phyloP scores from a whole-genome alignment of 306 rosid genomes.

The Carpinus viminea region DNA sequence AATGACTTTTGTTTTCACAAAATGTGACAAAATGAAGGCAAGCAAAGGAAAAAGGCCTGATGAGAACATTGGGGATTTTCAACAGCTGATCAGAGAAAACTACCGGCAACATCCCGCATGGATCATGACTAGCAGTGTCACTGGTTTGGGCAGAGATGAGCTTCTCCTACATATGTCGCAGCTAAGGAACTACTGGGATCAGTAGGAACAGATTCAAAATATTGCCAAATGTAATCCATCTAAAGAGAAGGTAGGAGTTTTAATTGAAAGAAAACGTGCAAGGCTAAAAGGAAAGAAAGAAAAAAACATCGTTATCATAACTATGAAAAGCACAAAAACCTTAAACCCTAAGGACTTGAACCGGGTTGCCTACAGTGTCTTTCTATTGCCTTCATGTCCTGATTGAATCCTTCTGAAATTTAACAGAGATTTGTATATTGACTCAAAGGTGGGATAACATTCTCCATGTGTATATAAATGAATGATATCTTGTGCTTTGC shows the following conservation, averaged over 20 bases:
- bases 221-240: slow-evolving; percentile 10
- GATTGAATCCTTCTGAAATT: background rate
- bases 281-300: too few relatives aligned
- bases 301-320: background rate
- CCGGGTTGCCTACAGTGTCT: background rate
- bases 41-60: slow-evolving; percentile 77
- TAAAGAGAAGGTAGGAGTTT: slow-evolving; percentile 1
- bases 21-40: slow-evolving; percentile 80
- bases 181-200: slow-evolving; percentile 91
- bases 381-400: background rate
- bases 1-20: slow-evolving; percentile 82
- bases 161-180: slow-evolving; percentile 85
- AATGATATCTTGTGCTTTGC: background rate
- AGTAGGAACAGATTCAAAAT: slow-evolving; percentile 29
- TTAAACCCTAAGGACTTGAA: slow-evolving; percentile 1
- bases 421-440: slow-evolving; percentile 9
- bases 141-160: slow-evolving; percentile 88
- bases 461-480: slow-evolving; percentile 17
- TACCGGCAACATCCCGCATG: slow-evolving; percentile 79
- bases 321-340: background rate
- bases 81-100: slow-evolving; percentile 65
- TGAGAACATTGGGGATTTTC: slow-evolving; percentile 77
- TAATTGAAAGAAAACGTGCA: background rate
- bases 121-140: slow-evolving; percentile 93
- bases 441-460: background rate